phyloP scores from a whole-genome alignment of 371 early-diverging fungal genomes.

The Mucor plumbeus region DNA sequence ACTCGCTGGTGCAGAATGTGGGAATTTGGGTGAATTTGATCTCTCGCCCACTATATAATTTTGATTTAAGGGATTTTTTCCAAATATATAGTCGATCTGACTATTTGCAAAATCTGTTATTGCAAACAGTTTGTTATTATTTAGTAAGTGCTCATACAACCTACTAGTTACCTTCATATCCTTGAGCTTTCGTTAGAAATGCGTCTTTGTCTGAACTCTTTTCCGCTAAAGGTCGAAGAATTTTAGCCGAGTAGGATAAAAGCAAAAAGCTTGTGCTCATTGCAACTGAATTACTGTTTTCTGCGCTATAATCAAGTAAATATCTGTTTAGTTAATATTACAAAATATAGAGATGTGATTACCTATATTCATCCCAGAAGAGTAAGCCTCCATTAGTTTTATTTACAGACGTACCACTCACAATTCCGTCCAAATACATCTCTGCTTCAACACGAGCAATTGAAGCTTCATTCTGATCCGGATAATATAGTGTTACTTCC shows the following conservation, averaged over 20 bases:
- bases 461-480: neutral
- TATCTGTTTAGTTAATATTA: neutral
- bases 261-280: slow-evolving; percentile 27
- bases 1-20: slow-evolving; percentile 54
- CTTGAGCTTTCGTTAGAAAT: slow-evolving; percentile 12
- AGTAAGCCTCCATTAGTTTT: slow-evolving; percentile 50
- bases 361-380: slow-evolving; percentile 48
- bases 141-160: too few species aligned
- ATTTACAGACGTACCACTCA: slow-evolving; percentile 18
- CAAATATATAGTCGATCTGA: slow-evolving; percentile 53
- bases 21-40: slow-evolving; percentile 53
- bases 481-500: slow-evolving; percentile 12
- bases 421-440: slow-evolving; percentile 37
- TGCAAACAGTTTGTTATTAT: too few species aligned
- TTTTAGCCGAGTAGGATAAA: slow-evolving; percentile 18
- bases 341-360: neutral
- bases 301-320: slow-evolving; percentile 1
- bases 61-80: slow-evolving; percentile 53
- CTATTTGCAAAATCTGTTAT: slow-evolving; percentile 25
- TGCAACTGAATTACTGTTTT: slow-evolving; percentile 27
- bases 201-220: neutral
- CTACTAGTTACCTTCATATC: slow-evolving; percentile 16
- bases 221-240: slow-evolving; percentile 21
- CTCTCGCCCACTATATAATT: slow-evolving; percentile 57
- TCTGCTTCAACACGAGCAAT: slow-evolving; percentile 32